These are phyloP conservation scores for Tetrahymena borealis DNA, from an alignment of 73 alveolate species.

Conservation along the genomic window DNA sequence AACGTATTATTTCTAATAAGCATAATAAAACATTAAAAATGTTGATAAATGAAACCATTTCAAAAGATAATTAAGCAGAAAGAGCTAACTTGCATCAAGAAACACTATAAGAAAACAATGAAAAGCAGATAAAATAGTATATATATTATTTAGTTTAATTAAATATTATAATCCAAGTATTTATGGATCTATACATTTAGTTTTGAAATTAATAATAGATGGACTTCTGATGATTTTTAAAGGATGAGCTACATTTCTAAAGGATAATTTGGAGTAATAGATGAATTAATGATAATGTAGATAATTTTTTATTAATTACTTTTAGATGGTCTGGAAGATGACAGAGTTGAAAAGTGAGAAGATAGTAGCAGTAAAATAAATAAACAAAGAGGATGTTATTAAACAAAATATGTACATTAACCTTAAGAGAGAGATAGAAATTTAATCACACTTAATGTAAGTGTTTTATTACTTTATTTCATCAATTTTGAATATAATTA, in stretches of 20 bases:
- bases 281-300: not conserved
- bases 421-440: not conserved
- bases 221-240: not conserved
- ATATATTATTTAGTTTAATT: no score
- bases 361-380: not conserved
- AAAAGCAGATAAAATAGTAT: not conserved
- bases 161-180: no score
- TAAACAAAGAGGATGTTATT: not conserved
- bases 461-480: no score
- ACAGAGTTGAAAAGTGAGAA: not conserved
- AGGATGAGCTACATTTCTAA: not conserved
- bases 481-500: not conserved
- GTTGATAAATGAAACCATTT: not conserved
- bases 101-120: not conserved
- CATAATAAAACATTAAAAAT: not conserved
- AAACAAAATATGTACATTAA: not conserved
- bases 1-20: not conserved
- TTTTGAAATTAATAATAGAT: not conserved
- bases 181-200: no score
- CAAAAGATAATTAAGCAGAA: not conserved
- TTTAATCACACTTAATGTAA: not conserved
- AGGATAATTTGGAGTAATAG: not conserved
- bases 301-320: not conserved
- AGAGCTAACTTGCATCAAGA: not conserved
- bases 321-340: not conserved